Percentiles rank a stretch among this genome's conserved stretches.
Conservation (phyloP, 129 eudicot species). For the Deinandra increscens region DNA sequence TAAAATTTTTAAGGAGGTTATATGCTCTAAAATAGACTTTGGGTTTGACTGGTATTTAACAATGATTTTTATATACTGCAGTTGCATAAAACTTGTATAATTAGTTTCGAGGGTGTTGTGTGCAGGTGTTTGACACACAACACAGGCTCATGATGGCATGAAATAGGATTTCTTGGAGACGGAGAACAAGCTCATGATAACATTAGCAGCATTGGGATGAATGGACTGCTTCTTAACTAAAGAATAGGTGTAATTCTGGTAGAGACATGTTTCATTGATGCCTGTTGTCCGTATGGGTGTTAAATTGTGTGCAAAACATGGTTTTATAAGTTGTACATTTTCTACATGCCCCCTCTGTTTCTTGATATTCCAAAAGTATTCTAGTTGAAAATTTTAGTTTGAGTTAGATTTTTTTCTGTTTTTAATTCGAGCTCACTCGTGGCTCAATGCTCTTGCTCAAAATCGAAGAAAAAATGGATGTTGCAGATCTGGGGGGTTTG, state of each 20-base stretch:
- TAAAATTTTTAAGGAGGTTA: neutral
- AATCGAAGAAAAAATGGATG: too few species aligned
- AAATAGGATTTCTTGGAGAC: neutral
- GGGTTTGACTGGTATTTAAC: neutral
- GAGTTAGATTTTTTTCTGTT: too few species aligned
- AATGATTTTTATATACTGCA: constrained; percentile 8
- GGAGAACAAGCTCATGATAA: neutral
- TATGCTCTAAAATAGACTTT: neutral
- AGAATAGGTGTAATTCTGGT: constrained; percentile 19
- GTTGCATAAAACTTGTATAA: constrained; percentile 15
- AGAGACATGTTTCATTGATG: constrained; percentile 25
- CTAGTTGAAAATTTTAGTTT: too few species aligned
- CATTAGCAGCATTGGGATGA: constrained; percentile 19
- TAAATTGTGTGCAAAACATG: constrained; percentile 11
- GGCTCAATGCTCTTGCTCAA: too few species aligned
- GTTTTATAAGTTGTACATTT: neutral
- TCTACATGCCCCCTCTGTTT: constrained; percentile 5
- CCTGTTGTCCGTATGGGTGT: constrained; percentile 8
- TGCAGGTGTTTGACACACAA: constrained; percentile 63
- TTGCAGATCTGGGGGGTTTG: too few species aligned
- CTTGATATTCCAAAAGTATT: too few species aligned
- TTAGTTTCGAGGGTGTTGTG: constrained; percentile 16
- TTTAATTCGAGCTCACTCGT: too few species aligned
- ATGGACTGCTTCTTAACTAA: constrained; percentile 17
- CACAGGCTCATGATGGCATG: constrained; percentile 23